phyloP scores from a whole-genome alignment of 2,329 filamentous ascomycete species.

The Ceratocystis alfenasii region DNA sequence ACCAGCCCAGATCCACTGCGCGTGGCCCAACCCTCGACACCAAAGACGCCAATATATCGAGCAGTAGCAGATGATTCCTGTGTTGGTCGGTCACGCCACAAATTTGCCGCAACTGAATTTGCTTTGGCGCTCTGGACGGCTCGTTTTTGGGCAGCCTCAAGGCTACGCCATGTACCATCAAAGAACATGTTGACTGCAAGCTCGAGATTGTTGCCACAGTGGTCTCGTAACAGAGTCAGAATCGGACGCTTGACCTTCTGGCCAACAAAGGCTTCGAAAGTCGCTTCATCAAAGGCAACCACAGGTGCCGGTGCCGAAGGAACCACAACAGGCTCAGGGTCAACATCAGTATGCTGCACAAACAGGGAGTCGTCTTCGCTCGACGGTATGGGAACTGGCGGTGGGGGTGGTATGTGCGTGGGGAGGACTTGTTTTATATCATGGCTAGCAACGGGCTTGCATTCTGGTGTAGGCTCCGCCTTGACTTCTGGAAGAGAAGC shows the following conservation, averaged over 20 bases:
- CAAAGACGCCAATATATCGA: slow-evolving; percentile 83
- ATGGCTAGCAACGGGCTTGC: not conserved
- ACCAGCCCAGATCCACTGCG: slow-evolving; percentile 65
- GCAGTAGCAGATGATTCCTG: slow-evolving; percentile 24
- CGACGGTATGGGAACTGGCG: not conserved
- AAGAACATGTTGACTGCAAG: slow-evolving; percentile 58
- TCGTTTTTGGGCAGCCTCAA: slow-evolving; percentile 13
- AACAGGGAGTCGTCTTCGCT: slow-evolving; percentile 18
- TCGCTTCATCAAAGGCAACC: slow-evolving; percentile 42
- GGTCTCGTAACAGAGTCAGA: slow-evolving; percentile 40
- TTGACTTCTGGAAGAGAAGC: not conserved
- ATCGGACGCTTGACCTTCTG: slow-evolving; percentile 40
- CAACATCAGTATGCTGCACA: slow-evolving; percentile 4
- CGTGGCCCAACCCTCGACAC: slow-evolving; percentile 84
- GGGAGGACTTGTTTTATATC: not conserved
- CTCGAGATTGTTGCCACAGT: slow-evolving; percentile 47
- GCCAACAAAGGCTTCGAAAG: slow-evolving; percentile 49
- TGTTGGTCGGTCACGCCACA: slow-evolving; percentile 20
- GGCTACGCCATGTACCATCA: slow-evolving; percentile 47
- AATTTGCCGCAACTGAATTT: slow-evolving; percentile 9
- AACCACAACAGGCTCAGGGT: not conserved
- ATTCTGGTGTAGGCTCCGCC: not conserved
- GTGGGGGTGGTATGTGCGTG: not conserved
- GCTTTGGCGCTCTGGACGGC: slow-evolving; percentile 3
- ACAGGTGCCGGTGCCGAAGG: not conserved